phyloP scores from a whole-genome alignment of 1,284 basidiomycete genomes.

The Erythrobasidium hasegawianum region DNA sequence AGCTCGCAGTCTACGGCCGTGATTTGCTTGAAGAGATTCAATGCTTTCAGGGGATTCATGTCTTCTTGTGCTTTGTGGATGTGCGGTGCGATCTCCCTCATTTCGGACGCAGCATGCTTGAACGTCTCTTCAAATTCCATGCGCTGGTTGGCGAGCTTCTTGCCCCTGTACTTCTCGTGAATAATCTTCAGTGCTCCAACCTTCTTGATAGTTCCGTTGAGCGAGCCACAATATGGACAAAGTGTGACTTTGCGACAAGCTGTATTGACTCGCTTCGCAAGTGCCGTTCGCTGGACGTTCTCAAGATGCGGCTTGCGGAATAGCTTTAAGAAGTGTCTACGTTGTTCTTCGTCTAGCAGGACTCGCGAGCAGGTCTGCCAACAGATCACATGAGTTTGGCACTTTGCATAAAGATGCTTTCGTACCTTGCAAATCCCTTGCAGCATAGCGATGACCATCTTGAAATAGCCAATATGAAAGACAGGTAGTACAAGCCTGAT shows the following conservation, averaged over 20 bases:
- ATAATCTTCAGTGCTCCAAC: conserved; percentile 91
- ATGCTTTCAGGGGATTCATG: conserved; percentile 86
- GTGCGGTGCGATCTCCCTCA: conserved; percentile 80
- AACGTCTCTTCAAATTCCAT: conserved; percentile 85
- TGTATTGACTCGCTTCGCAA: conserved; percentile 85
- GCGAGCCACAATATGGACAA: conserved; percentile 88
- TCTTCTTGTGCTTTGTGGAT: conserved; percentile 91
- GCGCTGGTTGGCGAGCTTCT: conserved; percentile 57
- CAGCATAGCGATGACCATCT: conserved; percentile 85
- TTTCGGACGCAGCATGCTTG: conserved; percentile 72
- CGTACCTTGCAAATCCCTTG: conserved; percentile 95
- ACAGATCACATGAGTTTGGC: neutral
- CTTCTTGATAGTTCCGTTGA: conserved; percentile 96
- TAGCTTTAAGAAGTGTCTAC: conserved; percentile 75
- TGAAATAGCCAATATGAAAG: conserved; percentile 96
- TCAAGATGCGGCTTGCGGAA: conserved; percentile 89
- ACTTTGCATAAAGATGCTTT: neutral
- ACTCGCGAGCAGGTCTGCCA: conserved; percentile 86
- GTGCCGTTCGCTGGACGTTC: conserved; percentile 81
- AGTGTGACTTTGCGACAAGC: conserved; percentile 84
- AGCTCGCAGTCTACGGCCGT: conserved; percentile 97
- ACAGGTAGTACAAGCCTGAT: conserved; percentile 94
- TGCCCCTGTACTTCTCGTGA: conserved; percentile 94
- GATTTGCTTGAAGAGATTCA: conserved; percentile 89
- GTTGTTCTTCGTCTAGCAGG: conserved; percentile 82